Evolutionary conservation across 345 rosid species (phyloP).

Genomic region (Carallia brachiata): DNA sequence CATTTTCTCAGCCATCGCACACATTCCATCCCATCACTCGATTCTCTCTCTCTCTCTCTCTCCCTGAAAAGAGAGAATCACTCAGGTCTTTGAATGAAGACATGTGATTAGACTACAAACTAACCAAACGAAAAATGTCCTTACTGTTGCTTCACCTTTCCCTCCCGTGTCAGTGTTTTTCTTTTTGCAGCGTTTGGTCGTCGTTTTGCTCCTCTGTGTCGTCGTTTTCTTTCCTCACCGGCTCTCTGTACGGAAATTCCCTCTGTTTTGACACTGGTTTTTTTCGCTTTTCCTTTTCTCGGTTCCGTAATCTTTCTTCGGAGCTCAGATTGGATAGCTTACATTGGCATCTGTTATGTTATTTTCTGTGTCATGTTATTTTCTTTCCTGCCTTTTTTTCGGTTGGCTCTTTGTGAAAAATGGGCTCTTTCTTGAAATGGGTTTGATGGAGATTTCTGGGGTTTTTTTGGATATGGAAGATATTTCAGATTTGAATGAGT

Average conservation of each 20-base stretch:
- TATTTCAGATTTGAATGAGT: slow-evolving; percentile 9
- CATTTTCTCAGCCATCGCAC: slow-evolving; percentile 27
- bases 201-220: background rate
- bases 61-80: slow-evolving; percentile 20
- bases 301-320: background rate
- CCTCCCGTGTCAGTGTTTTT: background rate
- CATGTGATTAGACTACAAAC: slow-evolving; percentile 16
- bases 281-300: background rate
- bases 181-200: background rate
- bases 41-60: background rate
- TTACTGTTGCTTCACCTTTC: background rate
- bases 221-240: slow-evolving; percentile 26
- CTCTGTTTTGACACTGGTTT: background rate
- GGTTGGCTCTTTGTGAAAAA: slow-evolving; percentile 8
- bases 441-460: slow-evolving; percentile 1
- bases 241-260: slow-evolving; percentile 13
- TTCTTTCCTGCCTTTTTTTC: slow-evolving; percentile 1
- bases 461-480: slow-evolving; percentile 9
- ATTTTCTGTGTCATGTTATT: too few species aligned
- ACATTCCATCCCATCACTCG: slow-evolving; percentile 16
- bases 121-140: slow-evolving; percentile 4
- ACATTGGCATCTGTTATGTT: slow-evolving; percentile 13
- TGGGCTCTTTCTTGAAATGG: slow-evolving; percentile 29
- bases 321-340: too few species aligned
- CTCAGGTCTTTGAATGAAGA: slow-evolving; percentile 27